These are phyloP conservation scores for Dionaea muscipula DNA, from an alignment of 179 eudicot genomes.

Conservation along the genomic window DNA sequence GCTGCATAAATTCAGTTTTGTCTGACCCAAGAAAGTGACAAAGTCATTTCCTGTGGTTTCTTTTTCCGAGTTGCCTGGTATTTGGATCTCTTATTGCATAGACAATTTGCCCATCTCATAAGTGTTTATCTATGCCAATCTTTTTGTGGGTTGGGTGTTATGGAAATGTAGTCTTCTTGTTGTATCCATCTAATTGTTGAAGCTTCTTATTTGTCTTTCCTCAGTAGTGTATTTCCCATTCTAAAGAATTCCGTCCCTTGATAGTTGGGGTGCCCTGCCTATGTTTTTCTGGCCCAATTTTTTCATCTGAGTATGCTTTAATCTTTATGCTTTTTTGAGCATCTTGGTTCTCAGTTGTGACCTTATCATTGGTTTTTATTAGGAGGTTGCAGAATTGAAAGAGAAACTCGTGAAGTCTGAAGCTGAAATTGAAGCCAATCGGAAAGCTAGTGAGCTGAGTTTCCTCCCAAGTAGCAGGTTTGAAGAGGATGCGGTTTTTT, in stretches of 20 bases:
- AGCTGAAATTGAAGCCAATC: constrained; percentile 56
- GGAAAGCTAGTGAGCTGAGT: constrained; percentile 49
- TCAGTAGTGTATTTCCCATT: too few species aligned
- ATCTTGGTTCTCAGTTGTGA: not conserved
- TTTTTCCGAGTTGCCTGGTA: not conserved
- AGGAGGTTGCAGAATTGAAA: constrained; percentile 47
- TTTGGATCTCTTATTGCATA: not conserved
- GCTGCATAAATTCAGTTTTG: not conserved
- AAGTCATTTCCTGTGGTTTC: not conserved
- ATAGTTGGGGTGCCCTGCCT: not conserved
- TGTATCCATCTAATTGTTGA: too few species aligned
- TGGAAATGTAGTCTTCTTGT: too few species aligned
- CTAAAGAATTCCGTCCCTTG: not conserved
- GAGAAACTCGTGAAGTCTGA: constrained; percentile 69
- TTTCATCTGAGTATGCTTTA: not conserved
- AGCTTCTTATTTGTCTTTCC: too few species aligned
- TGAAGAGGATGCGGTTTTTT: constrained; percentile 27
- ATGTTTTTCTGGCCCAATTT: not conserved
- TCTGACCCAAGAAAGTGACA: too few species aligned
- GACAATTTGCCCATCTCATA: not conserved
- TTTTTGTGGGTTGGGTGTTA: too few species aligned
- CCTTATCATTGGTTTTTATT: not conserved
- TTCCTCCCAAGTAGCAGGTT: constrained; percentile 46
- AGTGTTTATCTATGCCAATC: too few species aligned
- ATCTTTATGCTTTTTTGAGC: not conserved